Percentiles rank a stretch among this genome's conserved stretches.
These are phyloP conservation scores for Akanthomyces lecanii DNA, from an alignment of 2,329 filamentous ascomycete genomes.

Conservation along the genomic window DNA sequence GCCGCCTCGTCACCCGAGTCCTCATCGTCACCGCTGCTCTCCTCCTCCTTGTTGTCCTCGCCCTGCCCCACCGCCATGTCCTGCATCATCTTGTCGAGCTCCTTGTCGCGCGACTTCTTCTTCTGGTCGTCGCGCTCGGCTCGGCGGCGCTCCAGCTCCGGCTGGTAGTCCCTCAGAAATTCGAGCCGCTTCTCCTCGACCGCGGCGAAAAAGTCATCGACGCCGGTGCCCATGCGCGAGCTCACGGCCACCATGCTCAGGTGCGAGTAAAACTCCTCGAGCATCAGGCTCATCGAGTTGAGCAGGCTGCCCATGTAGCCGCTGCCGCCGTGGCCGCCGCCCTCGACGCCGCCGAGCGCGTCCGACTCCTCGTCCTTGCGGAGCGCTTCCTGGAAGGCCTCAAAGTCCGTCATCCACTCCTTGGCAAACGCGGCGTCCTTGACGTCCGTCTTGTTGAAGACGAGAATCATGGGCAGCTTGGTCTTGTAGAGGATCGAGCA, in stretches of 20 bases:
- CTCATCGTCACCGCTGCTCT: conserved; percentile 55
- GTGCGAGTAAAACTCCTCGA: conserved; percentile 96
- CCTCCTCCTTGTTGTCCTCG: conserved; percentile 48
- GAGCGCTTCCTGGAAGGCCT: conserved; percentile 86
- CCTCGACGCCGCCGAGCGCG: conserved; percentile 69
- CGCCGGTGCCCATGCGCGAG: conserved; percentile 84
- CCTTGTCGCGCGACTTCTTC: conserved; percentile 66
- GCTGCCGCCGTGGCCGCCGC: conserved; percentile 65
- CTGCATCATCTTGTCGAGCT: conserved; percentile 90
- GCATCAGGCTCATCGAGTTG: conserved; percentile 95
- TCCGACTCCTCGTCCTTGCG: conserved; percentile 74
- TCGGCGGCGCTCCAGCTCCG: conserved; percentile 77
- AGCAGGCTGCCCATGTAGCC: conserved; percentile 95
- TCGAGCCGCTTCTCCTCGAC: conserved; percentile 84
- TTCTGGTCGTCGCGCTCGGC: conserved; percentile 74
- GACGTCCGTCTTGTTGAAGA: conserved; percentile 98
- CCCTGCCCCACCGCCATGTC: conserved; percentile 64
- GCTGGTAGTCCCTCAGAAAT: conserved; percentile 85
- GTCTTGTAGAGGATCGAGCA: conserved; percentile 99
- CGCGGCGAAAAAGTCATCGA: conserved; percentile 90
- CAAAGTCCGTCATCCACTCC: conserved; percentile 99
- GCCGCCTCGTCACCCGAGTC: conserved; percentile 57
- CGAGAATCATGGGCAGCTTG: conserved; percentile 94
- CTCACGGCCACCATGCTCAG: conserved; percentile 90
- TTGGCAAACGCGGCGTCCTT: conserved; percentile 87